Evolutionary conservation across 768 basidiomycete species (phyloP), one percentile per base, ranked within the genome.

Genomic region (Xerocomellus chrysenteron): DNA sequence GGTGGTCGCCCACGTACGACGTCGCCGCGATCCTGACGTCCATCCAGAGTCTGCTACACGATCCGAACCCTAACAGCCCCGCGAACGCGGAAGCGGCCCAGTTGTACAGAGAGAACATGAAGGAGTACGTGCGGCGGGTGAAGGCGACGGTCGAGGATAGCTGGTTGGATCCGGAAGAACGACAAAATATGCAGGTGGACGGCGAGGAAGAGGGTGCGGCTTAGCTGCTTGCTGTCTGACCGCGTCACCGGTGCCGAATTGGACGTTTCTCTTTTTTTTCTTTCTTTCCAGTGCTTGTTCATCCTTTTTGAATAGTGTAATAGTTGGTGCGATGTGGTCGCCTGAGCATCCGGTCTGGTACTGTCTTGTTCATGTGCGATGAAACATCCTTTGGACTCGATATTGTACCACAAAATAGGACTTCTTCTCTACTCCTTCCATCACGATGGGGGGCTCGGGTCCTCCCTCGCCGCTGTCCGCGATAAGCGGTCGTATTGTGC

Each of bases 1-100:
- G 97, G 24, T 99, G 97, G 97, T 92, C 90, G 26, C 97, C 97
- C 7, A 98, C 97, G 1, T 99, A 99, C 74, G 97, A 99, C 68
- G 97, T 99, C 52, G 94, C 95, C 19, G 97, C 97, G 30, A 98
- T 98, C 75, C 80, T 99, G 66, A 99, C 97, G 10, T 91, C 88
- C 63, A 96, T 99, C 56, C 97, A 98, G 73, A 92, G 88, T 72
- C 76, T 99, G 54, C 77, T 99, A 57, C 95, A 98, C 67, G 97
- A 99, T 73, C 97, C 97, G 13, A 99, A 99, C 73, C 96, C 96
- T 2, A 94, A 94, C 71, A 96, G 94, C 68, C 96, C 97, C 14
- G 97, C 96, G 5, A 99, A 99, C 68, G 96, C 94, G 4, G 97
- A 99, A 75, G 97, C 97, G 0, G 97, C 97, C 7, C 92, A 94